Evolutionary conservation across 179 eudicot species (phyloP).

Genomic region (Drosera spatulata): DNA sequence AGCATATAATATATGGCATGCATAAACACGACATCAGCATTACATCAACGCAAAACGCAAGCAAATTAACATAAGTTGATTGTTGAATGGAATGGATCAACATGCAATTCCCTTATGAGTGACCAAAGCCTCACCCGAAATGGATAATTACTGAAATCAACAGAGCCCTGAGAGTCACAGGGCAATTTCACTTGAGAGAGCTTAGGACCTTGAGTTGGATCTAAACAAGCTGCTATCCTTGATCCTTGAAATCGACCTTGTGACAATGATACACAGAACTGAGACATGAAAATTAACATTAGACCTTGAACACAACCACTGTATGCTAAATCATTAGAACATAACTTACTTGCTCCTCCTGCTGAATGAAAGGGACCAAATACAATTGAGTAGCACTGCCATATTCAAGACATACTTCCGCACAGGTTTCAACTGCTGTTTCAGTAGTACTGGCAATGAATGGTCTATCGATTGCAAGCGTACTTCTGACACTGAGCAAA

Average conservation of each 20-base stretch:
- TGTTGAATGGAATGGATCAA: no score
- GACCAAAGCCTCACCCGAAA: slow-evolving; percentile 37
- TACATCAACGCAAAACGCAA: no score
- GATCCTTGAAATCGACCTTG: slow-evolving; percentile 70
- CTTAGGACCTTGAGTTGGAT: slow-evolving; percentile 52
- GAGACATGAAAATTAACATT: slow-evolving; percentile 13
- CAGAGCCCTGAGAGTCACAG: slow-evolving; percentile 83
- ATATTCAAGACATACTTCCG: slow-evolving; percentile 70
- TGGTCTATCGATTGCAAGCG: slow-evolving; percentile 90
- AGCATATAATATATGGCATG: no score
- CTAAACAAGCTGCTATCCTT: slow-evolving; percentile 30
- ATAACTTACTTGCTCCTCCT: slow-evolving; percentile 68
- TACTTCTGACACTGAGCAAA: slow-evolving; percentile 65
- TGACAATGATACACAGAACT: slow-evolving; percentile 68
- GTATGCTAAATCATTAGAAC: neutral
- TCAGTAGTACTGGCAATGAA: slow-evolving; percentile 43
- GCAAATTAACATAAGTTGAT: no score
- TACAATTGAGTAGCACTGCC: slow-evolving; percentile 86
- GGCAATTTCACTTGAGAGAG: slow-evolving; percentile 88
- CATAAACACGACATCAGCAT: no score
- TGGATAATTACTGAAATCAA: slow-evolving; percentile 85
- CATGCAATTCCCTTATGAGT: no score
- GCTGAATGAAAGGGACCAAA: slow-evolving; percentile 71
- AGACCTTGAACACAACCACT: neutral
- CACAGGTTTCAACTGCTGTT: slow-evolving; percentile 25